A percentile compares a stretch with the other conserved stretches of the same genome.
These are phyloP conservation scores for Apiospora pterosperma DNA, from an alignment of 2,329 filamentous ascomycete species.

Conservation along the genomic window DNA sequence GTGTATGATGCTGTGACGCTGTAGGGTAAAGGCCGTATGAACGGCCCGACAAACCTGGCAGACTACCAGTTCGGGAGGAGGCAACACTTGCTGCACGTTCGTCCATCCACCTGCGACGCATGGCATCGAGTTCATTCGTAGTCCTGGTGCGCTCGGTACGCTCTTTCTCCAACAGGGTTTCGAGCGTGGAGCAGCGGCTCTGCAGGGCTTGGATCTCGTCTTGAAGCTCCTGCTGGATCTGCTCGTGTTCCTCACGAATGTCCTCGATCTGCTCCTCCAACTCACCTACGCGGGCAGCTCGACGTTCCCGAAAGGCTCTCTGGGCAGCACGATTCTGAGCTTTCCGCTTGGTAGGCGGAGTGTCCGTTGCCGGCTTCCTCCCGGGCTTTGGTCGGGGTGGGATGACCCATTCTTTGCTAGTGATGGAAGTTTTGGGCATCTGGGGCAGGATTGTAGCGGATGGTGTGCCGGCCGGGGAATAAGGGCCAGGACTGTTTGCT, in stretches of 20 bases:
- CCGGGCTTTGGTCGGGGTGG: constrained; percentile 85
- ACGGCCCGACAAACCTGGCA: constrained; percentile 18
- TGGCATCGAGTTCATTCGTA: constrained; percentile 23
- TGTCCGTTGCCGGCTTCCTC: constrained; percentile 89
- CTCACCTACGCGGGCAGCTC: constrained; percentile 79
- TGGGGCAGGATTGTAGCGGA: constrained; percentile 37
- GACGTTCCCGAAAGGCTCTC: constrained; percentile 82
- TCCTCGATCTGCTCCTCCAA: constrained; percentile 65
- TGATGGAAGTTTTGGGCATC: constrained; percentile 56
- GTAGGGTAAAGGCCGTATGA: constrained; percentile 10
- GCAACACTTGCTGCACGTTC: constrained; percentile 15
- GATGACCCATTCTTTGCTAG: constrained; percentile 81
- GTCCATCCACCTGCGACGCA: constrained; percentile 21
- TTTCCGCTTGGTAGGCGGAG: constrained; percentile 88
- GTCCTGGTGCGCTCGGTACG: constrained; percentile 42
- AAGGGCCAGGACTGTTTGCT: constrained; percentile 16
- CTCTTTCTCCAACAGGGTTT: constrained; percentile 61
- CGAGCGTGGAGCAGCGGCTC: constrained; percentile 57
- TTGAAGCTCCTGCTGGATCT: constrained; percentile 53
- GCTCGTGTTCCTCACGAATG: constrained; percentile 53
- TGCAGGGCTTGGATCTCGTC: constrained; percentile 66
- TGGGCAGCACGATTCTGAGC: constrained; percentile 92
- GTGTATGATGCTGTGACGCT: constrained; percentile 21
- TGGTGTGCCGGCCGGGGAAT: constrained; percentile 46
- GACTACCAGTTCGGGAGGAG: constrained; percentile 24